Percentiles rank a stretch among this genome's conserved stretches.
Conservation (phyloP, 116 monocot genomes). For the Iris pallida region DNA sequence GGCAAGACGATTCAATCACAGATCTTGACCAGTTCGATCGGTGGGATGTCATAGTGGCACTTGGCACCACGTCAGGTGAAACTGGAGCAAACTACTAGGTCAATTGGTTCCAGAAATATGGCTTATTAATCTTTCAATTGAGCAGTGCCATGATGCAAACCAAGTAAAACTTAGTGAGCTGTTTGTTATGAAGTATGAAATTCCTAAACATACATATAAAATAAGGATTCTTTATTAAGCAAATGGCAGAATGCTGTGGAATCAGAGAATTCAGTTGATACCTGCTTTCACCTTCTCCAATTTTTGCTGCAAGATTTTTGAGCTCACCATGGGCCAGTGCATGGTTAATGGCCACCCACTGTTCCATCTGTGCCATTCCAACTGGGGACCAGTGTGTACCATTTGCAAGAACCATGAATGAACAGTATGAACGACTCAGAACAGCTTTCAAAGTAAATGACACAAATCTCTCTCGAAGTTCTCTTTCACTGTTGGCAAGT, state of each 20-base stretch:
- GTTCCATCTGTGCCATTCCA: constrained; percentile 69
- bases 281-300: constrained; percentile 41
- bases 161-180: too few relatives aligned
- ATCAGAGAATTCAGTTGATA: constrained; percentile 14
- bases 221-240: neutral
- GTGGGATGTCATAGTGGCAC: too few relatives aligned
- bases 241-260: neutral
- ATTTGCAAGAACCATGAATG: neutral
- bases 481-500: constrained; percentile 47
- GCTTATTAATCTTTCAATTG: too few relatives aligned
- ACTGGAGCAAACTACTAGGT: too few relatives aligned
- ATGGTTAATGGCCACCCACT: constrained; percentile 44
- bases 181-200: too few relatives aligned
- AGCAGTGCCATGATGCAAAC: too few relatives aligned
- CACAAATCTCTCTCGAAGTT: constrained; percentile 58
- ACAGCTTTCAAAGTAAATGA: constrained; percentile 49
- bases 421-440: constrained; percentile 14
- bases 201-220: too few relatives aligned
- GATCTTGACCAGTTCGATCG: too few relatives aligned
- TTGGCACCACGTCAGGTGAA: too few relatives aligned
- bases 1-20: too few relatives aligned
- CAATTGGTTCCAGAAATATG: too few relatives aligned
- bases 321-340: constrained; percentile 30
- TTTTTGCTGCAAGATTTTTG: constrained; percentile 35
- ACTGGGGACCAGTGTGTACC: constrained; percentile 30